phyloP scores from a whole-genome alignment of 2,329 filamentous ascomycete genomes.

The Colletotrichum truncatum region DNA sequence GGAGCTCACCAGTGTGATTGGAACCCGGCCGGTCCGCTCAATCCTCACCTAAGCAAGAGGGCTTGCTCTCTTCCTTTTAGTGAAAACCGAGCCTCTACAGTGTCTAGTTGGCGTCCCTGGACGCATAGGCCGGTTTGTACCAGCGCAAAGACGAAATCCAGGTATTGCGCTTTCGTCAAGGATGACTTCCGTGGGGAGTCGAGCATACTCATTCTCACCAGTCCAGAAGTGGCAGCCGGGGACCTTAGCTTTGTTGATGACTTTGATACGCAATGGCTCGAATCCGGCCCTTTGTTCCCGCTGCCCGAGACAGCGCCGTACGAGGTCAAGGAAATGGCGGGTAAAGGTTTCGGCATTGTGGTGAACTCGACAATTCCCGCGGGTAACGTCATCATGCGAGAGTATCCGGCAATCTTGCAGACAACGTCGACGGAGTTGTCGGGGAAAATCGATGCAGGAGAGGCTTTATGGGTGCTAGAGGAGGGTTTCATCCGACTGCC shows the following conservation, averaged over 20 bases:
- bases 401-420: conserved; percentile 38
- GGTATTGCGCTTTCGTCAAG: conserved; percentile 28
- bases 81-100: too few species aligned
- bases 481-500: conserved; percentile 39
- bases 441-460: conserved; percentile 31
- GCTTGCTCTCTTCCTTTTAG: not conserved
- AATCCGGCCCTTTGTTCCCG: not conserved
- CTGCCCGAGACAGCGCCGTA: conserved; percentile 32
- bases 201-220: conserved; percentile 24
- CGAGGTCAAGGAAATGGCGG: conserved; percentile 36
- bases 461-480: conserved; percentile 38
- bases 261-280: not conserved
- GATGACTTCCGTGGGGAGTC: conserved; percentile 20
- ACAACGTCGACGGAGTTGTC: conserved; percentile 33
- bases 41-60: not conserved
- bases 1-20: not conserved
- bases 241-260: conserved; percentile 11
- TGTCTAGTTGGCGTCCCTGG: not conserved
- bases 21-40: not conserved
- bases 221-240: conserved; percentile 19
- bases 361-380: conserved; percentile 40
- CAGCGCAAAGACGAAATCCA: not conserved
- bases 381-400: conserved; percentile 42
- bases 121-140: conserved; percentile 27
- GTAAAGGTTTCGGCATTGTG: conserved; percentile 42